Base-by-base conservation (phyloP, 228 moss, liverwort and hornwort species). In the Sphagnum magellanicum region DNA sequence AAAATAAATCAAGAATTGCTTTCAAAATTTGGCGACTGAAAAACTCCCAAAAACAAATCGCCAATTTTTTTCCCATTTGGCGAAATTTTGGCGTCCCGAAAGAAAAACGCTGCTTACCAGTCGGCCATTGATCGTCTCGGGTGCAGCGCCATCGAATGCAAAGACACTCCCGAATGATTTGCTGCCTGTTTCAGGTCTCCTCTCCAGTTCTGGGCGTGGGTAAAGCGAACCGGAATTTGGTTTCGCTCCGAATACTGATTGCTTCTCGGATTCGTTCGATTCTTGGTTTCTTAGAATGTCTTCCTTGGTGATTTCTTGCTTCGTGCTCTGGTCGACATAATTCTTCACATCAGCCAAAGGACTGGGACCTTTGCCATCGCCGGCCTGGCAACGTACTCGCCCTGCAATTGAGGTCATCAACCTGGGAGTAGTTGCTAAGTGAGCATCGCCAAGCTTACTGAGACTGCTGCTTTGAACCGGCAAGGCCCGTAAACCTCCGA, bases 201-300 rank as follows among this genome's bases (percentile, higher is more conserved):
- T 68, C 59, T 78, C 73, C 60, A 73, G 52, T 53, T 74, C 74
- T 1, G 74, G 74, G 16, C 74, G 68, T 5, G 74, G 74, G 53
- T 63, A 63, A 51, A 63, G 16, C 0, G 81, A 68, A 3, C 86
- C 77, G 10, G 11, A 65, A 0, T 32, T 52, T 11, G 86, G 86
- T 8, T 62, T 50, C 4, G 82, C 61, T 6, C 86, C 86, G 32
- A 87, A 68, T 6, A 87, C 83, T 4, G 83, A 83, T 10, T 67
- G 61, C 71, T 75, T 79, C 73, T 82, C 81, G 4, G 81, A 85
- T 6, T 75, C 66, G 6, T 76, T 74, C 2, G 32, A n/a, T 46
- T 68, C 65, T 68, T 83, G 78, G n/a, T 87, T 80, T 15, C 72
- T 60, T 7, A 73, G 47, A 14, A 79, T 70, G 0, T 72, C 70